These are phyloP conservation scores for Macaranga tanarius DNA, from an alignment of 441 rosid species.

Conservation along the genomic window DNA sequence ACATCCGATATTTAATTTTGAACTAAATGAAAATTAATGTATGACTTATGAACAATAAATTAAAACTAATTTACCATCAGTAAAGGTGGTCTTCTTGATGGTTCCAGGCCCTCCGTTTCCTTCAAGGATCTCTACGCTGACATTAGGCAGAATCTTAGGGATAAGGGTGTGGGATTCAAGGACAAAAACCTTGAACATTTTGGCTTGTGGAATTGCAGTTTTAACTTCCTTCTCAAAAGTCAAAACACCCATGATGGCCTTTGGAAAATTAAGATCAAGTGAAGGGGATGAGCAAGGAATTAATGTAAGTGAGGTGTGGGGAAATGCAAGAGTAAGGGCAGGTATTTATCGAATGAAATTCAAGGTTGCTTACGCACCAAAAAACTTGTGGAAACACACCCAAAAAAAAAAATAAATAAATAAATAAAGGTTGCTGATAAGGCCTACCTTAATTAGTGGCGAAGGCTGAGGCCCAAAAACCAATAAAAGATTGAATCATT, in stretches of 20 bases:
- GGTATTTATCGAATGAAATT: background rate
- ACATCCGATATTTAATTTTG: no score
- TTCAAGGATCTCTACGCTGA: background rate
- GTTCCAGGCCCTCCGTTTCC: constrained; percentile 18
- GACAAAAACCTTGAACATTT: constrained; percentile 2
- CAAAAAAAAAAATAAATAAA: no score
- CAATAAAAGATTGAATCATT: no score
- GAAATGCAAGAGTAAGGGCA: background rate
- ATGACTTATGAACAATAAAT: background rate
- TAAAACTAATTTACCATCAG: background rate
- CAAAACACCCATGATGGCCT: background rate
- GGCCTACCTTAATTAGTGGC: no score
- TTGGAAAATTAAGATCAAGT: background rate
- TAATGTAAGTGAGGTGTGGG: background rate
- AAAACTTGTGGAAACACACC: no score
- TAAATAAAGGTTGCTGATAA: no score
- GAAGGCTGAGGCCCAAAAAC: no score
- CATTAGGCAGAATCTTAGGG: background rate
- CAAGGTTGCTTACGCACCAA: no score
- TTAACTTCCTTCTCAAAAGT: background rate
- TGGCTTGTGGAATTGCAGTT: background rate
- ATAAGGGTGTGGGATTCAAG: background rate
- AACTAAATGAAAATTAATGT: no score
- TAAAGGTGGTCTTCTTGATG: background rate
- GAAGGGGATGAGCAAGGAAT: background rate